Evolutionary conservation across 2,329 filamentous ascomycete genomes (phyloP), one percentile per base, ranked within the genome.

Genomic region (Drechslerella coelobrocha): DNA sequence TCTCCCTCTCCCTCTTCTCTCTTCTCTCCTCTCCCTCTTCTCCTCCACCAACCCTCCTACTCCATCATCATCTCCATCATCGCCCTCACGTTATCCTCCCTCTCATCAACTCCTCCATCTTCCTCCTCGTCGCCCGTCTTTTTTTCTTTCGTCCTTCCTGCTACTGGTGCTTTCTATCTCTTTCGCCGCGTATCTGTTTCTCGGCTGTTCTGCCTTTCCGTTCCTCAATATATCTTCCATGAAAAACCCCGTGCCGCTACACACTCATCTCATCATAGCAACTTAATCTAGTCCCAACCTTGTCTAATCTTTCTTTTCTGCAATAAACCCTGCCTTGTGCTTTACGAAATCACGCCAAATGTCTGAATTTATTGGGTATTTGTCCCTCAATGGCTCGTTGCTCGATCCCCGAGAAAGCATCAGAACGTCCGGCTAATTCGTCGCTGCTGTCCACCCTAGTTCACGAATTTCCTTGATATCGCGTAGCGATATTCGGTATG

Each of bases 391-490:
- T 74, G 63, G 71, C 74, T 77, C 73, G 74, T 77, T 76, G 76
- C 75, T 75, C 75, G 75, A 77, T 78, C 8, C n/a, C 23, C 14
- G 77, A 79, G 77, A 77, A 75, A 73, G 76, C 62, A 73, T 60
- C 8, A 19, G 7, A 4, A 45, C 50, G 8, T 7, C 26, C 56
- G 19, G 39, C 72, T 74, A 65, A 75, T 68, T 43, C 39, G 43
- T 56, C 17, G 10, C 34, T 26, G n/a, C 50, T 61, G 26, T 54
- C 21, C 23, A 10, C 39, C 74, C 76, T 80, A 92, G 91, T 81
- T 90, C 92, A 81, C 89, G 90, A 79, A 97, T 97, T 84, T 96
- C 92, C 73, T 87, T 97, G 82, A 94, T 97, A 81, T 97, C 92
- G 72, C 95, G 93, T 84, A 96, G 91, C 81, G 92, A 96, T 82